Percentiles rank a stretch among this genome's conserved stretches.
phyloP scores from a whole-genome alignment of 2,329 filamentous ascomycete species.

The Nothophaeocryptopus gaeumannii region DNA sequence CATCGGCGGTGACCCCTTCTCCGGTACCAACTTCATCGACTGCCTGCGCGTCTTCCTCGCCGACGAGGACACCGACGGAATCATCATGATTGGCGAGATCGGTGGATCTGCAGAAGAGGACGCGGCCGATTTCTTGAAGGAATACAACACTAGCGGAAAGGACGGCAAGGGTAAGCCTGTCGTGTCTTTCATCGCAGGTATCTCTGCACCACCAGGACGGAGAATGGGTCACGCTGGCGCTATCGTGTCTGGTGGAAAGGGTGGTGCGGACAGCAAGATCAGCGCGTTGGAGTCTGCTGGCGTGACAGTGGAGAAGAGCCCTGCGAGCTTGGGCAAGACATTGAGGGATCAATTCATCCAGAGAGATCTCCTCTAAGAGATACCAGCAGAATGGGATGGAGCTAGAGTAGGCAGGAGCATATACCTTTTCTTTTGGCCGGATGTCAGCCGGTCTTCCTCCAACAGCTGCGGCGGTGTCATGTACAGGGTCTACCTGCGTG shows the following conservation, averaged over 20 bases:
- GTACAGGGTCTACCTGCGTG: constrained; percentile 9
- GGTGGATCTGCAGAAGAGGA: constrained; percentile 97
- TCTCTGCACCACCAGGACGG: constrained; percentile 91
- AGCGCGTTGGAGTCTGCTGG: constrained; percentile 86
- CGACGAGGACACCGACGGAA: constrained; percentile 94
- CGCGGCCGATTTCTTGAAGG: constrained; percentile 90
- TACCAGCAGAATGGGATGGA: neutral
- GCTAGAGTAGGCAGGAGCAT: neutral
- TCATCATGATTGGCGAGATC: constrained; percentile 99
- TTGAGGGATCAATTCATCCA: constrained; percentile 94
- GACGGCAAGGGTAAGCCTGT: constrained; percentile 77
- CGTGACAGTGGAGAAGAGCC: constrained; percentile 93
- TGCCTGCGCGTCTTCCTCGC: constrained; percentile 95
- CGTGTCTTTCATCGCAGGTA: constrained; percentile 97
- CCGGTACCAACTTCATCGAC: constrained; percentile 99
- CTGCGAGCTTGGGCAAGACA: constrained; percentile 86
- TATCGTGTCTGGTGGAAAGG: constrained; percentile 96
- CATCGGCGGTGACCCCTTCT: constrained; percentile 98
- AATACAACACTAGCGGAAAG: constrained; percentile 67
- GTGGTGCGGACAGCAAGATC: constrained; percentile 98
- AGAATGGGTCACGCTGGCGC: constrained; percentile 99
- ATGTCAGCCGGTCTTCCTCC: neutral
- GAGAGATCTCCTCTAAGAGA: constrained; percentile 78
- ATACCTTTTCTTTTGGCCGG: constrained; percentile 2
- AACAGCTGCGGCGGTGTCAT: neutral